Evolutionary conservation across 2,329 filamentous ascomycete species (phyloP).

Genomic region (Aotearoamyces nothofagi): DNA sequence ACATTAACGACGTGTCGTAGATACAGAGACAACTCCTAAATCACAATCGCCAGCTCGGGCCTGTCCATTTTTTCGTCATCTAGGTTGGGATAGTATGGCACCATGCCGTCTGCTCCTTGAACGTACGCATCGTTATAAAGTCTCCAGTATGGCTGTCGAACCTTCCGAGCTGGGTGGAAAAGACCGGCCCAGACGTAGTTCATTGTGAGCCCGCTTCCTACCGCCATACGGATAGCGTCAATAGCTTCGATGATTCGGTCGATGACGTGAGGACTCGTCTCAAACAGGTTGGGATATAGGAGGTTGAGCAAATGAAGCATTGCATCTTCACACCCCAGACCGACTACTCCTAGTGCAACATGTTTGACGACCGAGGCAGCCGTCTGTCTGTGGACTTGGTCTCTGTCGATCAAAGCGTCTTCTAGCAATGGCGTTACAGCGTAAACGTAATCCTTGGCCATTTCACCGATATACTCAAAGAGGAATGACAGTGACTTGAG

Average conservation of each 20-base stretch:
- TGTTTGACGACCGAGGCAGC: slow-evolving; percentile 96
- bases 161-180: slow-evolving; percentile 93
- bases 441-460: slow-evolving; percentile 99
- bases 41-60: slow-evolving; percentile 68
- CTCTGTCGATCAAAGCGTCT: slow-evolving; percentile 91
- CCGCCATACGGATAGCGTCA: slow-evolving; percentile 84
- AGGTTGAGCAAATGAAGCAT: slow-evolving; percentile 97
- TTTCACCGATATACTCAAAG: slow-evolving; percentile 98
- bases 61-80: slow-evolving; percentile 67
- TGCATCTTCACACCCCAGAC: slow-evolving; percentile 91
- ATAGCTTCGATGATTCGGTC: slow-evolving; percentile 96
- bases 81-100: slow-evolving; percentile 86
- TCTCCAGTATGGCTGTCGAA: slow-evolving; percentile 88
- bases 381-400: slow-evolving; percentile 95
- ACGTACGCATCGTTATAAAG: slow-evolving; percentile 97
- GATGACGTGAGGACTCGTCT: slow-evolving; percentile 96
- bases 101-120: slow-evolving; percentile 82
- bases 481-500: slow-evolving; percentile 94
- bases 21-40: slow-evolving; percentile 44
- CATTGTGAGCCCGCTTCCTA: slow-evolving; percentile 83
- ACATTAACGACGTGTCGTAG: too few species aligned
- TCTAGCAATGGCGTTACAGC: slow-evolving; percentile 91
- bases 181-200: slow-evolving; percentile 98
- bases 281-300: slow-evolving; percentile 91
- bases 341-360: slow-evolving; percentile 92